Conservation (phyloP, 2,329 filamentous ascomycete genomes). For the Xylariomycetidae sp. region DNA sequence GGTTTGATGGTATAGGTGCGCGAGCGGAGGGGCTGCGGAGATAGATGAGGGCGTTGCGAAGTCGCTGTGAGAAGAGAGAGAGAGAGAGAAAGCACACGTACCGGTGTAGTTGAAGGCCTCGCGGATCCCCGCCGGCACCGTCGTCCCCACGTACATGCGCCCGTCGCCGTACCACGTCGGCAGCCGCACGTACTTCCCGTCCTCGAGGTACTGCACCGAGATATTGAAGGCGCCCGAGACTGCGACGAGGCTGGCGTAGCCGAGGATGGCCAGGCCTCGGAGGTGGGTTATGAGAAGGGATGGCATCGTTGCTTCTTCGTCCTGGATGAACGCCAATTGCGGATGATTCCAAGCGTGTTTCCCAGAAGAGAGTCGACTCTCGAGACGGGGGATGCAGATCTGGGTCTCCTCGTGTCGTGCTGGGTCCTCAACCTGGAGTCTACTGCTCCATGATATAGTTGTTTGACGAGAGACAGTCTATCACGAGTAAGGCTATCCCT, state of each 20-base stretch:
- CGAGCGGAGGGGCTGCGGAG: not conserved
- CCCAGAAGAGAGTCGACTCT: too few relatives aligned
- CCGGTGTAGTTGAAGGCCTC: conserved; percentile 12
- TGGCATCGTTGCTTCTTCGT: too few relatives aligned
- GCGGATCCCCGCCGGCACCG: conserved; percentile 9
- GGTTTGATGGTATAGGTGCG: not conserved
- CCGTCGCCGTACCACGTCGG: conserved; percentile 13
- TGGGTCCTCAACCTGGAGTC: too few relatives aligned
- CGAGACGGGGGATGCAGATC: too few relatives aligned
- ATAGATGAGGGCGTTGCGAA: not conserved
- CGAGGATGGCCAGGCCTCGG: not conserved
- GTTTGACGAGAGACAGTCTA: too few relatives aligned
- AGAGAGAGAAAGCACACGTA: conserved; percentile 3
- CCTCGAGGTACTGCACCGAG: conserved; percentile 4
- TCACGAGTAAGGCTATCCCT: too few relatives aligned
- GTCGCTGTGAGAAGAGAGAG: not conserved
- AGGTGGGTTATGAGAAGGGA: too few relatives aligned
- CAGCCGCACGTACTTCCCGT: conserved; percentile 2
- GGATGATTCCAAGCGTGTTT: too few relatives aligned
- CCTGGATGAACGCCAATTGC: too few relatives aligned
- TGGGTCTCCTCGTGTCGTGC: too few relatives aligned
- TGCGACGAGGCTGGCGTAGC: not conserved
- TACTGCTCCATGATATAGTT: too few relatives aligned
- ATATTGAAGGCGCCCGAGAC: conserved; percentile 4
- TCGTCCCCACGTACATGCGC: conserved; percentile 9